Conservation (phyloP, 352 stramenopile species). For the Phytophthora pinifolia region DNA sequence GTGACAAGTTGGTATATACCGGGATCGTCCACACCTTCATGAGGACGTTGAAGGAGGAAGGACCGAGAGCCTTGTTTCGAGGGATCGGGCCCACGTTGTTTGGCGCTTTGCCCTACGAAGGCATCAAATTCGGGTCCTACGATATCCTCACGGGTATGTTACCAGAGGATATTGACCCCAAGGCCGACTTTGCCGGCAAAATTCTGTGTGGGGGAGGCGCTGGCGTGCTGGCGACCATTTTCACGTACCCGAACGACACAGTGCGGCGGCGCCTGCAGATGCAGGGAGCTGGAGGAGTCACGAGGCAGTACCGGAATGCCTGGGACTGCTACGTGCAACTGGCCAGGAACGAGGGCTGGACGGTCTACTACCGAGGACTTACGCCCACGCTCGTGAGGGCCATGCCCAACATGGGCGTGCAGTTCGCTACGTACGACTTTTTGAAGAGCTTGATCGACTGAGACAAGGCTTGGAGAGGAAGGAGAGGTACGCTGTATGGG, state of each 20-base stretch:
- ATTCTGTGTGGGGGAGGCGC: slow-evolving; percentile 77
- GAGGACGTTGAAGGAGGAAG: slow-evolving; percentile 73
- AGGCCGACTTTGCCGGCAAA: slow-evolving; percentile 59
- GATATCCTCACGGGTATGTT: slow-evolving; percentile 64
- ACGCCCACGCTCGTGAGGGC: slow-evolving; percentile 78
- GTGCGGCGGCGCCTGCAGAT: slow-evolving; percentile 85
- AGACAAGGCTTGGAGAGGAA: not conserved
- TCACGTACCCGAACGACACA: slow-evolving; percentile 91
- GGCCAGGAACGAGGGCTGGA: slow-evolving; percentile 59
- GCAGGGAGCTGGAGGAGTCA: slow-evolving; percentile 68
- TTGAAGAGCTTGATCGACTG: slow-evolving; percentile 52
- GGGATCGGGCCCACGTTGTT: slow-evolving; percentile 72
- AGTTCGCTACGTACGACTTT: slow-evolving; percentile 87
- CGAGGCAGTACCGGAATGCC: slow-evolving; percentile 66
- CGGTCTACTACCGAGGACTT: slow-evolving; percentile 75
- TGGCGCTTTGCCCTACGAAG: slow-evolving; percentile 76
- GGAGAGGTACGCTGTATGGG: not conserved
- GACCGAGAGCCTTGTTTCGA: slow-evolving; percentile 60
- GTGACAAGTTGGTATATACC: slow-evolving; percentile 60
- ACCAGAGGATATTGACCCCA: slow-evolving; percentile 57
- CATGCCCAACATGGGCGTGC: slow-evolving; percentile 87
- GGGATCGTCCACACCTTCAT: slow-evolving; percentile 73
- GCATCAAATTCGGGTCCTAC: slow-evolving; percentile 83
- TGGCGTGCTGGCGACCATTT: slow-evolving; percentile 80
- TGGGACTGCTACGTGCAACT: slow-evolving; percentile 80